Percentiles rank a stretch among this genome's conserved stretches.
Evolutionary conservation across 768 basidiomycete genomes (phyloP).

Genomic region (Kwoniella dejecticola): DNA sequence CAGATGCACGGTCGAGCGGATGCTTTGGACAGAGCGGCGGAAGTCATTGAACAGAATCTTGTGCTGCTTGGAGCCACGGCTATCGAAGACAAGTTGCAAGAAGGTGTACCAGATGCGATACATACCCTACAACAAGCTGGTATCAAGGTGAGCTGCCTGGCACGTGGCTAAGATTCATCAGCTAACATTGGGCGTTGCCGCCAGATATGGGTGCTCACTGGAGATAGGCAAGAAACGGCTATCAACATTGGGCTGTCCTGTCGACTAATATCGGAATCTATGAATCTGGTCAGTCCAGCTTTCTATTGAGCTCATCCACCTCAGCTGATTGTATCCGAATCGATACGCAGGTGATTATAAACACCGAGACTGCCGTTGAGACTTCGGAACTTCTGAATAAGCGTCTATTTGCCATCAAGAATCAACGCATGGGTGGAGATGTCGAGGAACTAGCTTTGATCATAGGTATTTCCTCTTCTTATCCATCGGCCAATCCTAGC

Average conservation of each 20-base stretch:
- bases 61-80: slow-evolving; percentile 93
- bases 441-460: slow-evolving; percentile 91
- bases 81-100: slow-evolving; percentile 97
- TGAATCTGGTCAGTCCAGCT: slow-evolving; percentile 76
- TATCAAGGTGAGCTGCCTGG: slow-evolving; percentile 69
- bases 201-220: slow-evolving; percentile 95
- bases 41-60: slow-evolving; percentile 92
- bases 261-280: slow-evolving; percentile 92
- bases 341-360: slow-evolving; percentile 76
- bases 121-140: slow-evolving; percentile 97
- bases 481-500: neutral
- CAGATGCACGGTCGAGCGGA: slow-evolving; percentile 89
- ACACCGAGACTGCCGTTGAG: slow-evolving; percentile 78
- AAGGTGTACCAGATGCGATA: slow-evolving; percentile 96
- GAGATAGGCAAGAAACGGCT: slow-evolving; percentile 97
- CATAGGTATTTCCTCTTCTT: slow-evolving; percentile 66
- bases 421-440: slow-evolving; percentile 85
- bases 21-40: slow-evolving; percentile 89
- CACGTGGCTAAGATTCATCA: no score
- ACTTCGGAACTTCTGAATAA: slow-evolving; percentile 86
- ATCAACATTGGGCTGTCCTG: slow-evolving; percentile 99
- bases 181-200: neutral
- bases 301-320: neutral
- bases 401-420: slow-evolving; percentile 87
- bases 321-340: neutral